These are phyloP conservation scores for Sphaerulina vaccinii DNA, from an alignment of 2,329 filamentous ascomycete species.

Conservation along the genomic window DNA sequence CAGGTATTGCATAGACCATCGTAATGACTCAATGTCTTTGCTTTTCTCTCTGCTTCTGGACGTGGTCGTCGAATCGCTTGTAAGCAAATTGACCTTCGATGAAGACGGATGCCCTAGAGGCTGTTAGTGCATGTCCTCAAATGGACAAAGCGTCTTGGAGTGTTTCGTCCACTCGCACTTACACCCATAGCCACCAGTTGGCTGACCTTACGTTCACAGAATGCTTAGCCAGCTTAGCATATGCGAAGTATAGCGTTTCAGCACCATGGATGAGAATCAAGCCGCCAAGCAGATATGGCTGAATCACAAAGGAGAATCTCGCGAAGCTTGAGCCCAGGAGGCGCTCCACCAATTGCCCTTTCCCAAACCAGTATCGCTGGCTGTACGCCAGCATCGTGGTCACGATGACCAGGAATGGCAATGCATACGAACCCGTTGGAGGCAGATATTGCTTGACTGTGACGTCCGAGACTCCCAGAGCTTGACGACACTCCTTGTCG, in stretches of 20 bases:
- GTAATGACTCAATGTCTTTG: conserved; percentile 40
- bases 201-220: conserved; percentile 50
- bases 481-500: conserved; percentile 59
- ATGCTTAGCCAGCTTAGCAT: conserved; percentile 50
- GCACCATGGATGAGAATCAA: conserved; percentile 63
- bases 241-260: conserved; percentile 58
- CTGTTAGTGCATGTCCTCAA: background rate
- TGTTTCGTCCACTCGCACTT: background rate
- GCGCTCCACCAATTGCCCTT: conserved; percentile 45
- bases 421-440: conserved; percentile 52
- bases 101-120: background rate
- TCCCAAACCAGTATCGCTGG: conserved; percentile 53
- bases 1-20: too few relatives aligned
- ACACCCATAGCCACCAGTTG: conserved; percentile 57
- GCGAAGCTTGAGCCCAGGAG: conserved; percentile 57
- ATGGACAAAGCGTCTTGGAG: too few relatives aligned
- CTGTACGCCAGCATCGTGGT: conserved; percentile 56
- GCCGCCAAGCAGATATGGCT: conserved; percentile 57
- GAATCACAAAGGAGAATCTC: conserved; percentile 57
- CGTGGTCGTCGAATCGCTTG: conserved; percentile 47
- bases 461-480: conserved; percentile 61
- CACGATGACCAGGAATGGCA: conserved; percentile 56
- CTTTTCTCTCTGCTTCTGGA: conserved; percentile 42
- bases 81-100: conserved; percentile 52
- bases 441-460: conserved; percentile 54